Conservation (phyloP, 1,284 basidiomycete species). For the Ceratobasidium sp. region DNA sequence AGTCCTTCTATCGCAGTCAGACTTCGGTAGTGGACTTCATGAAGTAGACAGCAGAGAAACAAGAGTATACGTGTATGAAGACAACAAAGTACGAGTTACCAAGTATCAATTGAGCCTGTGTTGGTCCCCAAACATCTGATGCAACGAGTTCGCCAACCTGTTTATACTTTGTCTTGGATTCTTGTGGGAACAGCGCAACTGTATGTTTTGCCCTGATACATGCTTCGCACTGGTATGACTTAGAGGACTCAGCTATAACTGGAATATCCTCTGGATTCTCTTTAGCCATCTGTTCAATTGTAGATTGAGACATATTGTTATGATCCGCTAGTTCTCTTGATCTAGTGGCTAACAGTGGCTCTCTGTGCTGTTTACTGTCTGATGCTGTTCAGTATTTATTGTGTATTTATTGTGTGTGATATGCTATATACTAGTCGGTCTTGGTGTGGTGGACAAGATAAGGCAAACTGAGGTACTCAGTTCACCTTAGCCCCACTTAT, state of each 20-base stretch:
- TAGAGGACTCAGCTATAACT: not conserved
- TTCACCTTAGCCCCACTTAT: too few species aligned
- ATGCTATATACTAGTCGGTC: too few species aligned
- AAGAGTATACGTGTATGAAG: not conserved
- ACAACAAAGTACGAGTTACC: not conserved
- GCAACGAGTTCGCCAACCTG: not conserved
- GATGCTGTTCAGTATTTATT: too few species aligned
- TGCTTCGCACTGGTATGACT: not conserved
- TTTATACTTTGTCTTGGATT: not conserved
- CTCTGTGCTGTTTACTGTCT: too few species aligned
- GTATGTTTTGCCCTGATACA: not conserved
- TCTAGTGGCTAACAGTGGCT: too few species aligned
- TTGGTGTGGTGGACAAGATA: too few species aligned
- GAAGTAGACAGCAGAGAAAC: not conserved
- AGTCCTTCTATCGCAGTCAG: not conserved
- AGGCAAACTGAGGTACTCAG: too few species aligned
- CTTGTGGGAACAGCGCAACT: not conserved
- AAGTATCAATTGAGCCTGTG: not conserved
- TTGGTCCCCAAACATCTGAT: constrained; percentile 13
- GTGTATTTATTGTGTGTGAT: too few species aligned
- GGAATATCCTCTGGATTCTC: not conserved
- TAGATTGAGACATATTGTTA: too few species aligned
- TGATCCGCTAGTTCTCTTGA: too few species aligned
- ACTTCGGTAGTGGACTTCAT: not conserved
- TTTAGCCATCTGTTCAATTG: too few species aligned